Percentiles rank a stretch among this genome's conserved stretches.
Evolutionary conservation across 108 stramenopile genomes (phyloP).

Genomic region (Cyclostephanos tholiformis): DNA sequence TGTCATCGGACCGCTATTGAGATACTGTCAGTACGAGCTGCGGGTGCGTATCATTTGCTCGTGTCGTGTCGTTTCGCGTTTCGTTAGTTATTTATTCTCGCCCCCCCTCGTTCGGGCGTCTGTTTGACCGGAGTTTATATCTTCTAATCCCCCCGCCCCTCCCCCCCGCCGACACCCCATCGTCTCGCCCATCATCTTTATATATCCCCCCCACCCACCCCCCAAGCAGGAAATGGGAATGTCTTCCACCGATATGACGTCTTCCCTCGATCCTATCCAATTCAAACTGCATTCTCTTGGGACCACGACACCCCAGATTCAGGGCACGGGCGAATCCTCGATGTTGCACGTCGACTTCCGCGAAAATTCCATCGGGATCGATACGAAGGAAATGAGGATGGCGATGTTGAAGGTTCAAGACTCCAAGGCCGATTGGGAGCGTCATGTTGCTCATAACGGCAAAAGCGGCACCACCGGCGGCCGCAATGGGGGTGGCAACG

Average conservation of each 20-base stretch:
- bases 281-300: conserved; percentile 23
- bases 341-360: conserved; percentile 61
- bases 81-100: background rate
- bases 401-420: conserved; percentile 40
- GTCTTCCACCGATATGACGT: conserved; percentile 20
- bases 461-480: conserved; percentile 4
- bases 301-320: conserved; percentile 14
- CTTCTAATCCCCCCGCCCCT: background rate
- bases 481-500: too few species aligned
- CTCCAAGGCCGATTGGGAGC: conserved; percentile 33
- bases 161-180: too few species aligned
- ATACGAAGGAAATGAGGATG: conserved; percentile 49
- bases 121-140: background rate
- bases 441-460: background rate
- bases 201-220: too few species aligned
- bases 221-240: conserved; percentile 28
- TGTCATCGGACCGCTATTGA: conserved; percentile 69
- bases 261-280: conserved; percentile 17
- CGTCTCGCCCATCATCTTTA: too few species aligned
- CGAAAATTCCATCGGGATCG: conserved; percentile 58
- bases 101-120: too few species aligned
- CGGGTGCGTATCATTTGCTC: conserved; percentile 29
- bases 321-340: conserved; percentile 16
- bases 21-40: conserved; percentile 78
- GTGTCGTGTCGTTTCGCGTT: background rate